Conservation (phyloP, 495 filamentous ascomycete species). For the Collariella sp. region DNA sequence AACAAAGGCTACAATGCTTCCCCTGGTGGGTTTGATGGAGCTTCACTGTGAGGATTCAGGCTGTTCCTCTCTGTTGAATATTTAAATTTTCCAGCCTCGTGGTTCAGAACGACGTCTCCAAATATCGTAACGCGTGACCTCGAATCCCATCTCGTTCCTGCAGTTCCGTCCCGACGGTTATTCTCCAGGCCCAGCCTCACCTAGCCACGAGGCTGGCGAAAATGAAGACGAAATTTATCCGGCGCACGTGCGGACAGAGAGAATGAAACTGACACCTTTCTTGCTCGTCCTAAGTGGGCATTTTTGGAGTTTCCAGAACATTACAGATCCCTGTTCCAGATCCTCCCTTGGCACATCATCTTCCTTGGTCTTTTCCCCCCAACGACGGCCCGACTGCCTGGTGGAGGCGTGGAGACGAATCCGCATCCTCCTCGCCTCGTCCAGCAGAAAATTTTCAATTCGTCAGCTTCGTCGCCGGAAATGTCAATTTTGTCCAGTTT, state of each 20-base stretch:
- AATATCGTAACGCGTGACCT: background rate
- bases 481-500: too few species aligned
- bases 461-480: too few species aligned
- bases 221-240: constrained; percentile 4
- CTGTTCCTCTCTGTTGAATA: too few species aligned
- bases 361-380: background rate
- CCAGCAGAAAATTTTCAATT: background rate
- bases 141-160: background rate
- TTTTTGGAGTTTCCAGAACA: constrained; percentile 13
- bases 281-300: background rate
- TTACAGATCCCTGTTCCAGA: background rate
- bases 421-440: background rate
- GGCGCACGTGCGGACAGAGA: background rate
- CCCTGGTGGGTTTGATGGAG: too few species aligned
- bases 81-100: too few species aligned
- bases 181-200: constrained; percentile 3
- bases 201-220: constrained; percentile 13
- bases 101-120: background rate
- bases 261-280: background rate
- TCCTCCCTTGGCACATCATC: background rate
- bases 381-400: constrained; percentile 13
- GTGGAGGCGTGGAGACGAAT: too few species aligned
- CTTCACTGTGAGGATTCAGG: too few species aligned
- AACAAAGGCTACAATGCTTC: too few species aligned
- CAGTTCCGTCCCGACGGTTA: constrained; percentile 15